Evolutionary conservation across 139 green algal species (phyloP), one percentile per base, ranked within the genome.

Genomic region (Zygnema cylindricum): DNA sequence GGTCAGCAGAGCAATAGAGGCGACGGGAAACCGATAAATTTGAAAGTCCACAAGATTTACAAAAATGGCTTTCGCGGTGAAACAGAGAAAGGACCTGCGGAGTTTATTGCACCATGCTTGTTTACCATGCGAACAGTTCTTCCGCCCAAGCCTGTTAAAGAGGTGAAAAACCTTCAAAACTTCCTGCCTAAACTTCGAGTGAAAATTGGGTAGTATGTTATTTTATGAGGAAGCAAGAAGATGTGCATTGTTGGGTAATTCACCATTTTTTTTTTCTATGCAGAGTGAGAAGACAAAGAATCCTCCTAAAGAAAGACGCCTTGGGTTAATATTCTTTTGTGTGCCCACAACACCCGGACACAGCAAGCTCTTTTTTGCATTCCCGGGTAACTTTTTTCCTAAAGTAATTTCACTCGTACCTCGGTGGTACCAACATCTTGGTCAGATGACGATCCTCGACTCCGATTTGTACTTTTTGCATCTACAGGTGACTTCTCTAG

Each of bases 391-490:
- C 42, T 85, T 89, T 38, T 25, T 42, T 1, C 33, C 73, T 30
- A 40, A 36, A 54, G 30, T 54, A 25, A 33, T 63, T 2, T 69
- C 35, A 33, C 38, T 88, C 36, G 38, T 83, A 21, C 85, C 85
- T 25, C 85, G 85, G 30, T 89, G 77, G 73, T 38, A 77, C 22
- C 75, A 21, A 1, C 85, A 89, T 77, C 85, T 86, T 38, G 36
- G 39, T 2, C 85, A 88, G 83, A 22, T 88, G 30, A 43, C 55
- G 1, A 84, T 91, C 1, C 86, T 91, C 33, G 86, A 91, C 86
- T 91, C 86, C 0, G 86, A 91, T 54, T 54, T 81, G 78, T 71
- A 73, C 49, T 89, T 91, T 69, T 81, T 91, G 57, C 86, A 91
- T 69, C 55, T 89, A 43, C 41, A 69, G 71, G 85, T 89, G 85